Percentiles rank a stretch among this genome's conserved stretches.
Conservation (phyloP, 345 rosid species). For the Limnanthes douglasii region DNA sequence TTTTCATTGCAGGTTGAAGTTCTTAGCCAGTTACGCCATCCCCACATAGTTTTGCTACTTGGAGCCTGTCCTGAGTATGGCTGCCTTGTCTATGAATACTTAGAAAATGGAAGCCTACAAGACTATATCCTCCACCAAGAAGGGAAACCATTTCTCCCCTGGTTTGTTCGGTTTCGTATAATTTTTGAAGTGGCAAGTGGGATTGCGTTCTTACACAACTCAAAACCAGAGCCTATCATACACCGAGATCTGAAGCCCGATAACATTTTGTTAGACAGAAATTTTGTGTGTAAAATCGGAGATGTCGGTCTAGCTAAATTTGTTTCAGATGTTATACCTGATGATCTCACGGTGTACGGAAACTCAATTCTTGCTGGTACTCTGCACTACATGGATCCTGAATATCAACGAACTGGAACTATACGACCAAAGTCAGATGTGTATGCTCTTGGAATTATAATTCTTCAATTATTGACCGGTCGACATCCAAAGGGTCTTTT, state of each 20-base stretch:
- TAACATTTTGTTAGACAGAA: conserved; percentile 56
- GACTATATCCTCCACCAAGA: conserved; percentile 38
- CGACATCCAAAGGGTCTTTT: conserved; percentile 43
- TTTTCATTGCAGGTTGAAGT: conserved; percentile 46
- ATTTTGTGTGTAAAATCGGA: conserved; percentile 68
- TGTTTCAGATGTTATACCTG: conserved; percentile 57
- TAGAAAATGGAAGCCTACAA: conserved; percentile 82
- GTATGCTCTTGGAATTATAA: conserved; percentile 53
- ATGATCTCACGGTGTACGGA: conserved; percentile 45
- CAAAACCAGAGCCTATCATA: conserved; percentile 77
- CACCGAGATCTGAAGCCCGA: conserved; percentile 83
- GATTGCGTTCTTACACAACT: conserved; percentile 79
- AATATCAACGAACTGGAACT: conserved; percentile 79
- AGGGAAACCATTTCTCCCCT: conserved; percentile 61
- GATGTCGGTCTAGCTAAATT: conserved; percentile 80
- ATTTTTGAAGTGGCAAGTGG: conserved; percentile 73
- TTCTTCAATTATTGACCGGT: conserved; percentile 51
- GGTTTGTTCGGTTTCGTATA: conserved; percentile 61
- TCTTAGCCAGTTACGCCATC: conserved; percentile 70
- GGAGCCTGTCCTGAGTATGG: conserved; percentile 89
- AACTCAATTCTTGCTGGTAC: conserved; percentile 69
- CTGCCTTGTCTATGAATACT: conserved; percentile 71
- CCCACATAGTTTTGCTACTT: conserved; percentile 64
- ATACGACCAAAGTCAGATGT: conserved; percentile 80
- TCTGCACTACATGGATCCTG: conserved; percentile 71